Conservation (phyloP, 306 rosid species). For the Corylus heterophylla region DNA sequence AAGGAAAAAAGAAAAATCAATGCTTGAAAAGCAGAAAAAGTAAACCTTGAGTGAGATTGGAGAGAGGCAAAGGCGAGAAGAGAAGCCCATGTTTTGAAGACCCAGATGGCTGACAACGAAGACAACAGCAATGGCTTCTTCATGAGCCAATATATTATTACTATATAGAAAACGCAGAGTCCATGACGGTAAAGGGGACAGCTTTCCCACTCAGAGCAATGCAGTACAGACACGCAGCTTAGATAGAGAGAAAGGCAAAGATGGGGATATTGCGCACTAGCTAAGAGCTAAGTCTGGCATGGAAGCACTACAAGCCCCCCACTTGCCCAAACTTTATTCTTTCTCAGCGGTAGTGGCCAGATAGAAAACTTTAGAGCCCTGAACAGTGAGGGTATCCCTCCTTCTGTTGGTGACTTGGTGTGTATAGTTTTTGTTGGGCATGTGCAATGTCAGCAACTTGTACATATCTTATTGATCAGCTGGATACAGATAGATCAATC, state of each 20-base stretch:
- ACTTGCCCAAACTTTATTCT: not conserved
- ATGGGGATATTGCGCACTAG: not conserved
- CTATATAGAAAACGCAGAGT: slow-evolving; percentile 14
- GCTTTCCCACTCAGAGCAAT: slow-evolving; percentile 18
- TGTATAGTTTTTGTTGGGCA: not conserved
- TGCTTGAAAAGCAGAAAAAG: slow-evolving; percentile 10
- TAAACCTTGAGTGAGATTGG: slow-evolving; percentile 58
- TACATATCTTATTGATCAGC: not conserved
- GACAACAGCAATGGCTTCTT: slow-evolving; percentile 41
- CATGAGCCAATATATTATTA: slow-evolving; percentile 28
- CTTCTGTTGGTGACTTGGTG: not conserved
- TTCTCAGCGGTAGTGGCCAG: not conserved
- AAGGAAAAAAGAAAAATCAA: not conserved
- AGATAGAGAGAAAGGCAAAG: not conserved
- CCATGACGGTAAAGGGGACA: not conserved
- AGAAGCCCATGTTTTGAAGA: slow-evolving; percentile 51
- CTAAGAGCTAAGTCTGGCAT: not conserved
- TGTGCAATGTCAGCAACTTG: not conserved
- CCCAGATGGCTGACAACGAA: slow-evolving; percentile 27
- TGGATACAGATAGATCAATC: not conserved
- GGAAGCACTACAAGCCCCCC: not conserved
- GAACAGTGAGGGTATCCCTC: not conserved
- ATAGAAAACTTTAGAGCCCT: not conserved
- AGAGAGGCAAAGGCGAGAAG: slow-evolving; percentile 50
- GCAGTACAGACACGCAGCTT: slow-evolving; percentile 17